phyloP scores from a whole-genome alignment of 2,329 filamentous ascomycete genomes.

The Coleophoma eucalyptorum region DNA sequence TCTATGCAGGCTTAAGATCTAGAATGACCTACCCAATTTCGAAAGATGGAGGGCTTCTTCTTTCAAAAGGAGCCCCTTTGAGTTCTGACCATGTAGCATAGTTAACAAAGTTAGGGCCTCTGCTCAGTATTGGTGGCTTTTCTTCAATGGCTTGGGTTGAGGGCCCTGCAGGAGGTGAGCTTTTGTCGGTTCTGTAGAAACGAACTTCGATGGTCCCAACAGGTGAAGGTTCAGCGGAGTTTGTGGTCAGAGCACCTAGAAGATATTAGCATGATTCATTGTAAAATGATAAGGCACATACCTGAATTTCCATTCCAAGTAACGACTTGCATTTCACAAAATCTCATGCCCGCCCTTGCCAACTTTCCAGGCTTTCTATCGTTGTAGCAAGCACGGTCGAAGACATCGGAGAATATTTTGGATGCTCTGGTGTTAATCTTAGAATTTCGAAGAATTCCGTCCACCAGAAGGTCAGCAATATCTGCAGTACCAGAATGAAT shows the following conservation, averaged over 20 bases:
- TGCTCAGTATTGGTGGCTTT: neutral
- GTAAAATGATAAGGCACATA: no score
- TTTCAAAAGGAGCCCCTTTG: slow-evolving; percentile 4
- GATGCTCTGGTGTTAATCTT: neutral
- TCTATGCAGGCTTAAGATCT: no score
- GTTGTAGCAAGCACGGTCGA: neutral
- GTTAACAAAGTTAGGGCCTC: slow-evolving; percentile 13
- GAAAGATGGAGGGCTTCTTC: slow-evolving; percentile 11
- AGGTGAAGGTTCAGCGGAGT: neutral
- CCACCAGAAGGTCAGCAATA: slow-evolving; percentile 19
- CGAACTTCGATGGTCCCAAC: slow-evolving; percentile 7
- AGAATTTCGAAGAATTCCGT: slow-evolving; percentile 21
- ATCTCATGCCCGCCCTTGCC: neutral
- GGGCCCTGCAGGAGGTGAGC: neutral
- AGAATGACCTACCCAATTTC: slow-evolving; percentile 12
- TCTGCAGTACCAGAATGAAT: slow-evolving; percentile 7
- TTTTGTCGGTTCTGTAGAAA: slow-evolving; percentile 2
- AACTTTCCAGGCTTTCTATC: slow-evolving; percentile 1
- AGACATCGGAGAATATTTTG: neutral
- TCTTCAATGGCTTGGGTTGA: neutral
- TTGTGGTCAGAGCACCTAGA: no score
- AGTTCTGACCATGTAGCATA: slow-evolving; percentile 13
- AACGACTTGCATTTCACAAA: slow-evolving; percentile 9
- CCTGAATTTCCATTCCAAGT: slow-evolving; percentile 1
- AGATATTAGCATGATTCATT: no score